Conservation (phyloP, 1,139 yeast species). For the Scheffersomyces stambukii region DNA sequence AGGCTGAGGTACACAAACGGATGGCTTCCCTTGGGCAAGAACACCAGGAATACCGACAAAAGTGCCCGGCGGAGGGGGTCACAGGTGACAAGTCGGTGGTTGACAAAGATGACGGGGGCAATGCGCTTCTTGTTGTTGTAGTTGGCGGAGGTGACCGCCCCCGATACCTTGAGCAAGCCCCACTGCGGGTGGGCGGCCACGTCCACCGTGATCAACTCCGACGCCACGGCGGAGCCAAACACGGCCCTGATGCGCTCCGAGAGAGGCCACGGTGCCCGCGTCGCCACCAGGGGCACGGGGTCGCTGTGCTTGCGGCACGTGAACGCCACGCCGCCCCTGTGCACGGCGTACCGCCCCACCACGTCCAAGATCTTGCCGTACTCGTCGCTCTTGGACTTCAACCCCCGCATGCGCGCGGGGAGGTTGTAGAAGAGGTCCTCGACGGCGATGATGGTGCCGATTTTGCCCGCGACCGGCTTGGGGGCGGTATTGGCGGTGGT, state of each 20-base stretch:
- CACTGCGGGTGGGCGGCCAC: conserved; percentile 18
- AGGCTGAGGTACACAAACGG: conserved; percentile 77
- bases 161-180: conserved; percentile 52
- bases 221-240: conserved; percentile 68
- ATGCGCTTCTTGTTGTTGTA: conserved; percentile 63
- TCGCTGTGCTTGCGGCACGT: conserved; percentile 78
- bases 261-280: conserved; percentile 43
- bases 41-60: conserved; percentile 56
- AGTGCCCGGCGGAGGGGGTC: conserved; percentile 76
- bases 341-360: conserved; percentile 78
- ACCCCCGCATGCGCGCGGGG: conserved; percentile 70
- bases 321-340: conserved; percentile 65
- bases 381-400: conserved; percentile 70
- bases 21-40: conserved; percentile 74
- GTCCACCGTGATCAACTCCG: conserved; percentile 53
- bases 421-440: conserved; percentile 89
- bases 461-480: conserved; percentile 78
- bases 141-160: conserved; percentile 70
- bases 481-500: conserved; percentile 35
- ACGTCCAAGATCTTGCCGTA: conserved; percentile 75
- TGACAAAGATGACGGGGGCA: conserved; percentile 77
- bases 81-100: conserved; percentile 76
- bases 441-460: conserved; percentile 81
- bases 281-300: conserved; percentile 50
- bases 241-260: conserved; percentile 71